Evolutionary conservation across 2,329 filamentous ascomycete genomes (phyloP).

Genomic region (Colletotrichum sp.): DNA sequence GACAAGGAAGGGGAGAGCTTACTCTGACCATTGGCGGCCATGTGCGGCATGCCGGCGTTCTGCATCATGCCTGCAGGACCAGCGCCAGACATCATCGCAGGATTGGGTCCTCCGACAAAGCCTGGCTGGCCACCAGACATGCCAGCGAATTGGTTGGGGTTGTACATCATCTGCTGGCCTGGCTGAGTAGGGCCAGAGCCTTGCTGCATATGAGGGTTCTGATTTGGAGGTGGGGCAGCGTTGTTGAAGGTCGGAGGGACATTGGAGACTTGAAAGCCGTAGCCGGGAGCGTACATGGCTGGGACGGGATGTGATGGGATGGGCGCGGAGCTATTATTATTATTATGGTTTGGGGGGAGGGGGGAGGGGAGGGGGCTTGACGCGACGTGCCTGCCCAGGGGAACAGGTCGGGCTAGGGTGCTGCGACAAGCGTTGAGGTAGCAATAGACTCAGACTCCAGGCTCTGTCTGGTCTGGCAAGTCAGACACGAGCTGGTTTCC

Average conservation of each 20-base stretch:
- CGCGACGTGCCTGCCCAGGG: neutral
- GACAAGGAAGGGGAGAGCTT: constrained; percentile 41
- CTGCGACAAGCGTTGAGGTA: neutral
- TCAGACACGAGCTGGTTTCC: constrained; percentile 4
- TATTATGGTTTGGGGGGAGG: constrained; percentile 21
- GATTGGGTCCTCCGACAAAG: constrained; percentile 56
- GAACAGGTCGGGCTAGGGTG: neutral
- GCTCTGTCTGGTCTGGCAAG: neutral
- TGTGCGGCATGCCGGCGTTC: constrained; percentile 63
- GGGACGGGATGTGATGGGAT: constrained; percentile 11
- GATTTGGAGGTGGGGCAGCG: constrained; percentile 47
- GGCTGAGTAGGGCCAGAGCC: constrained; percentile 44
- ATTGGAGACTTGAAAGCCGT: constrained; percentile 53
- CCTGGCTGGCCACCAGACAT: constrained; percentile 52
- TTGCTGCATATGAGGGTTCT: constrained; percentile 52
- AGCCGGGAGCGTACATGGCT: constrained; percentile 61
- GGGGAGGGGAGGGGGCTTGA: neutral
- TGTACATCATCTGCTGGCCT: constrained; percentile 64
- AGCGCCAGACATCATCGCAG: constrained; percentile 59
- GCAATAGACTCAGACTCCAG: constrained; percentile 16
- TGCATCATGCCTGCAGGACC: constrained; percentile 68
- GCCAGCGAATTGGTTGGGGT: constrained; percentile 59
- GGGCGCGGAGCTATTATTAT: constrained; percentile 17
- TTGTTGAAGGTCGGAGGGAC: constrained; percentile 58
- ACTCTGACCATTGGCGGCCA: constrained; percentile 66